These are phyloP conservation scores for Orbilia oligospora DNA, from an alignment of 2,329 filamentous ascomycete species.

Conservation along the genomic window DNA sequence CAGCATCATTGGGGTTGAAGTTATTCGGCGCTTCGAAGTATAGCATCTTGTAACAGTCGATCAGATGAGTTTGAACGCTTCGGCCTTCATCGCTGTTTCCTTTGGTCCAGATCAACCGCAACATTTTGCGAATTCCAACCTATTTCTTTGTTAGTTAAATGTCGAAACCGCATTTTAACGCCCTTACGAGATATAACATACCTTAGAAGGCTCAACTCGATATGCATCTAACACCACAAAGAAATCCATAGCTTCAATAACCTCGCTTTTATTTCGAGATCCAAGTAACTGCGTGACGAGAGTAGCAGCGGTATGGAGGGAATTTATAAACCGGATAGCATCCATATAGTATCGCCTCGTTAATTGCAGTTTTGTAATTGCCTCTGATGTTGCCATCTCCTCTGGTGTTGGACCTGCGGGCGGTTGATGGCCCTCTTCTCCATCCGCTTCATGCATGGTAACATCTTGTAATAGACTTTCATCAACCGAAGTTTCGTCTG, in stretches of 20 bases:
- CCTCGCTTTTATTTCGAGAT: conserved; percentile 97
- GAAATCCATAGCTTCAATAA: conserved; percentile 99
- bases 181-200: conserved; percentile 23
- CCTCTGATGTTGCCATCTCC: conserved; percentile 88
- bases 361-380: conserved; percentile 87
- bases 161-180: background rate
- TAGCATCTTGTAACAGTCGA: conserved; percentile 94
- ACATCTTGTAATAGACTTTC: conserved; percentile 86
- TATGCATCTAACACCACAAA: conserved; percentile 96
- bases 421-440: conserved; percentile 77
- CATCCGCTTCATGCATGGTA: conserved; percentile 74
- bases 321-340: conserved; percentile 92
- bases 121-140: conserved; percentile 91
- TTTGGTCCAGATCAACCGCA: conserved; percentile 98
- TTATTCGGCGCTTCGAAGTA: conserved; percentile 96
- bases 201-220: conserved; percentile 91
- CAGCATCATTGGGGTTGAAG: conserved; percentile 88
- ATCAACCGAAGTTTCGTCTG: conserved; percentile 78
- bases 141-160: conserved; percentile 31
- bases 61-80: conserved; percentile 94
- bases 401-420: conserved; percentile 80
- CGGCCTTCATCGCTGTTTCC: conserved; percentile 99
- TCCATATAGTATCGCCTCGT: conserved; percentile 94
- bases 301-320: conserved; percentile 84
- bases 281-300: conserved; percentile 89